phyloP scores from a whole-genome alignment of 2,329 filamentous ascomycete species.

The Eurotiales sp. region DNA sequence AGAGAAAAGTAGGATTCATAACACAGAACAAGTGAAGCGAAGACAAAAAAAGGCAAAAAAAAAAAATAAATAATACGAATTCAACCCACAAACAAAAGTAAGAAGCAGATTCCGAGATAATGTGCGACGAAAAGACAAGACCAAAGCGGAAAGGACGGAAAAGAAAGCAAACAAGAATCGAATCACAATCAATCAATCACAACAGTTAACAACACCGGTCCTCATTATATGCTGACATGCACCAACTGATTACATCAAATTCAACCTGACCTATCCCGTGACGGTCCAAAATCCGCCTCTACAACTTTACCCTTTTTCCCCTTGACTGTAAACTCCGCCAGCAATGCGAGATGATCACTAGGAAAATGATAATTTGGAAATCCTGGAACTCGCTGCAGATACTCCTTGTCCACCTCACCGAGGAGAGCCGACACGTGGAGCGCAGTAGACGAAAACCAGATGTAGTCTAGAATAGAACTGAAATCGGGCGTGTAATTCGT shows the following conservation, averaged over 20 bases:
- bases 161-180: conserved; percentile 32
- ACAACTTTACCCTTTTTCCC: conserved; percentile 72
- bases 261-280: conserved; percentile 30
- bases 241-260: conserved; percentile 26
- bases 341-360: conserved; percentile 84
- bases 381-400: conserved; percentile 80
- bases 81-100: conserved; percentile 21
- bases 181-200: conserved; percentile 20
- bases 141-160: conserved; percentile 37
- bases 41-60: conserved; percentile 17
- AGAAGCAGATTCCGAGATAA: conserved; percentile 40
- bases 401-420: conserved; percentile 79
- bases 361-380: conserved; percentile 96
- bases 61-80: background rate
- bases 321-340: conserved; percentile 87
- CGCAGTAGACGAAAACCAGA: conserved; percentile 93
- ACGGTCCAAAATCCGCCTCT: conserved; percentile 60
- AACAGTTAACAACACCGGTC: conserved; percentile 34
- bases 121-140: conserved; percentile 22
- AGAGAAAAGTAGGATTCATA: conserved; percentile 18
- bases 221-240: conserved; percentile 35
- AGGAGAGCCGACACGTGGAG: conserved; percentile 79
- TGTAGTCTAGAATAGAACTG: conserved; percentile 88
- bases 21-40: conserved; percentile 21
- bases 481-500: conserved; percentile 98